Evolutionary conservation across 768 basidiomycete species (phyloP).

Genomic region (Cyclocybe aegerita): DNA sequence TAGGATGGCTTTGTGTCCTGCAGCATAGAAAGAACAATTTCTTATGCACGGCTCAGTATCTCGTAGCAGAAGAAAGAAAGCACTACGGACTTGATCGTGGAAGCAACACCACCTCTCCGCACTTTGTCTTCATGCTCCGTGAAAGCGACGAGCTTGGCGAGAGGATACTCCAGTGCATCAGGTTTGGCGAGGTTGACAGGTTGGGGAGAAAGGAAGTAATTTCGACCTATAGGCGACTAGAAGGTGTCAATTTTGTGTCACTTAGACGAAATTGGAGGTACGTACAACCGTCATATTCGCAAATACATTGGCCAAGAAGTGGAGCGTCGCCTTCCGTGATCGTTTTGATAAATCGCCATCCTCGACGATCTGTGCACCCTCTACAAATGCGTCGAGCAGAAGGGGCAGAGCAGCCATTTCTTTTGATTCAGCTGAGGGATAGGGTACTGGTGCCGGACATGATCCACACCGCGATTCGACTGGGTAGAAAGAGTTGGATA

Average conservation of each 20-base stretch:
- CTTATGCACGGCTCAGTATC: constrained; percentile 36
- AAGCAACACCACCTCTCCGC: constrained; percentile 82
- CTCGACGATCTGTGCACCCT: constrained; percentile 60
- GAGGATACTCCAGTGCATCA: constrained; percentile 67
- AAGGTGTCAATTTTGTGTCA: neutral
- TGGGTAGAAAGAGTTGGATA: constrained; percentile 65
- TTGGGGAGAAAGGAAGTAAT: constrained; percentile 74
- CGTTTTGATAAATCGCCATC: constrained; percentile 47
- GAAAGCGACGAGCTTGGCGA: constrained; percentile 80
- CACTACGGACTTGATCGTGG: constrained; percentile 80
- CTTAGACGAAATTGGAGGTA: constrained; percentile 3
- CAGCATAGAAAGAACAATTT: constrained; percentile 74
- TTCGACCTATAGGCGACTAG: constrained; percentile 75
- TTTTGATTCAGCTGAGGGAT: constrained; percentile 52
- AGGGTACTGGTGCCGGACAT: constrained; percentile 70
- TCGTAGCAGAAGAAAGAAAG: constrained; percentile 1
- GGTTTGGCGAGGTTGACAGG: constrained; percentile 46
- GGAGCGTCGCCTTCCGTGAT: constrained; percentile 72
- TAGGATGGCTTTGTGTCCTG: constrained; percentile 71
- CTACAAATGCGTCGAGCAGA: constrained; percentile 87
- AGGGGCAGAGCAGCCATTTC: constrained; percentile 72
- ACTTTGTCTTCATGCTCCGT: constrained; percentile 90
- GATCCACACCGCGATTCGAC: constrained; percentile 80
- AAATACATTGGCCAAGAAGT: constrained; percentile 93
- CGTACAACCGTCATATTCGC: constrained; percentile 85